Evolutionary conservation across 108 stramenopile genomes (phyloP), one percentile per base, ranked within the genome.

Genomic region (Aurantiochytrium sp.): DNA sequence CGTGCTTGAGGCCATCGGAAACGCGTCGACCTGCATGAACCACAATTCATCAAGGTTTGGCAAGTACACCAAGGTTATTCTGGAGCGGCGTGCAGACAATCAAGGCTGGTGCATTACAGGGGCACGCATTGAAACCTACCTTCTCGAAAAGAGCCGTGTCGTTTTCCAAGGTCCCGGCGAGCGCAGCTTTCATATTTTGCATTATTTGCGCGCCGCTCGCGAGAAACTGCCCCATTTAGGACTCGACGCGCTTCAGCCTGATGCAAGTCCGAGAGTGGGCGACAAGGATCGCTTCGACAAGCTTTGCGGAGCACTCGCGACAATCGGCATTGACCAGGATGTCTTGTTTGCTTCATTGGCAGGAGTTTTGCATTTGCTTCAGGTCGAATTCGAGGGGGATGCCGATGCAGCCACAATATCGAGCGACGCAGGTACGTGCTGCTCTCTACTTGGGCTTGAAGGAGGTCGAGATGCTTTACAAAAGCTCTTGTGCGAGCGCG

Each of bases 401-500:
- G 14, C 58, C 12, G 90, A 88, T n/a, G 57, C 21, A 19, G 58
- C 71, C 4, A 59, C 25, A 5, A 51, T 44, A n/a, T 5, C 18
- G 60, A 29, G 42, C 5, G 19, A 19, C 47, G 28, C n/a, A 89
- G 44, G n/a, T 5, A 87, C 87, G 12, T 90, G 87, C 19, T 88
- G 90, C 35, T 19, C 59, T n/a, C 60, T 92, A 29, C 55, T 92
- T 5, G 92, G 92, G 44, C 72, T 89, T 21, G 64, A 69, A 42
- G 71, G 35, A 35, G 35, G 4, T 35, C n/a, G 53, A 14, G 88
- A 90, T 71, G 16, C 42, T 29, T 89, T 92, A 16, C 43, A 64
- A 44, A 47, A 87, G 25, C 88, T 89, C 60, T 59, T 92, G 58
- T 92, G 91, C 49, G 90, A 60, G 87, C 92, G 91, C 21, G 88